A percentile compares a stretch with the other conserved stretches of the same genome.
Conservation (phyloP, 2,329 filamentous ascomycete species). For the Thielaviopsis cerberus region DNA sequence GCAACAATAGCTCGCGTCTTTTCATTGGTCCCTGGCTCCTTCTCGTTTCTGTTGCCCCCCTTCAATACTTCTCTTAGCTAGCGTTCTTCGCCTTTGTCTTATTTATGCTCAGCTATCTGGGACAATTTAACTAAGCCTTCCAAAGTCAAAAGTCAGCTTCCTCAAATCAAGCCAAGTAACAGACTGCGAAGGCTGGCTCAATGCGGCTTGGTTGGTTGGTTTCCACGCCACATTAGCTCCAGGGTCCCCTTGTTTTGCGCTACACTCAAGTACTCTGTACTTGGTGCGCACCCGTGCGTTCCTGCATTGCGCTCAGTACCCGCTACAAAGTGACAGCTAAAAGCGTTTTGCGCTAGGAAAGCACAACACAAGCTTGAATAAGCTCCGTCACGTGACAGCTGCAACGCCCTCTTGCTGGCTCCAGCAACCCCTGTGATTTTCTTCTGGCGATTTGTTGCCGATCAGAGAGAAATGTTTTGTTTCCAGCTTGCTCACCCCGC, state of each 20-base stretch:
- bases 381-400: background rate
- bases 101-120: background rate
- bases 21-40: background rate
- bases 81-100: no score
- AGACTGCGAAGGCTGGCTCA: background rate
- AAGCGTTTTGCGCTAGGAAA: background rate
- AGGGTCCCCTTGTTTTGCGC: background rate
- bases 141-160: background rate
- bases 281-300: background rate
- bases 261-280: background rate
- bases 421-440: background rate
- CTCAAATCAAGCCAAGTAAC: background rate
- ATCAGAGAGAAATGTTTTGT: background rate
- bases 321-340: background rate
- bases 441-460: background rate
- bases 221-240: background rate
- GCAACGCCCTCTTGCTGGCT: background rate
- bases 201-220: background rate
- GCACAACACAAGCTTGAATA: no score
- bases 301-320: background rate
- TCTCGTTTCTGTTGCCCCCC: background rate
- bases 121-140: background rate
- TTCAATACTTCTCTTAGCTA: background rate
- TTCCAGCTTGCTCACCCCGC: background rate
- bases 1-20: slow-evolving; percentile 1